Percentiles rank a stretch among this genome's conserved stretches.
phyloP scores from a whole-genome alignment of 2,329 filamentous ascomycete genomes.

The Ophiostoma montium region DNA sequence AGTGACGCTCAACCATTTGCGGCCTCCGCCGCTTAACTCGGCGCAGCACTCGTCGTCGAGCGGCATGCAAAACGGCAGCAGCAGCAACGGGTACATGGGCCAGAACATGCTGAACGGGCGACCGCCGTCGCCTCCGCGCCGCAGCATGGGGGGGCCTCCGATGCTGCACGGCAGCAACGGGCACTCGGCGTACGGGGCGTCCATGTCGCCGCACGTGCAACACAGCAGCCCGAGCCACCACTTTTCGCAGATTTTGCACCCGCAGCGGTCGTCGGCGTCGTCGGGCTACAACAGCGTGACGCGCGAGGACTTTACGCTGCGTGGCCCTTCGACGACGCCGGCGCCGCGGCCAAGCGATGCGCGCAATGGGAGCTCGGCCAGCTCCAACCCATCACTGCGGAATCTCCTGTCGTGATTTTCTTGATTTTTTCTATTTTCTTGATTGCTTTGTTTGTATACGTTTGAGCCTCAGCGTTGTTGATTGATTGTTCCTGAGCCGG shows the following conservation, averaged over 20 bases:
- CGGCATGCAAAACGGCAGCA: conserved; percentile 9
- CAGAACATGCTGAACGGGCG: conserved; percentile 25
- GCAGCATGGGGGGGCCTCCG: conserved; percentile 24
- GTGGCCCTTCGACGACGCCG: conserved; percentile 13
- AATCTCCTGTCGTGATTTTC: conserved; percentile 49
- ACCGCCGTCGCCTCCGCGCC: conserved; percentile 33
- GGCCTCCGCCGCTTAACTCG: conserved; percentile 8
- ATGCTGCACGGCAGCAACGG: conserved; percentile 16
- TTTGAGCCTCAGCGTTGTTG: background rate
- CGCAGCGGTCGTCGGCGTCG: conserved; percentile 19
- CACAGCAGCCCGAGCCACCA: conserved; percentile 25
- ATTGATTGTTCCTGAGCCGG: background rate
- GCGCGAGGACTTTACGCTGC: conserved; percentile 13
- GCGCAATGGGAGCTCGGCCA: conserved; percentile 49
- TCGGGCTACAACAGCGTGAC: conserved; percentile 11
- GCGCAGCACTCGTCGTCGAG: background rate
- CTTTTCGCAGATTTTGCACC: conserved; percentile 23
- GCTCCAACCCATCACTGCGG: conserved; percentile 60
- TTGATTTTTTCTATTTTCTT: background rate
- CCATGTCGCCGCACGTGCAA: conserved; percentile 20
- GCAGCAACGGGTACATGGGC: conserved; percentile 5
- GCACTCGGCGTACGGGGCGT: conserved; percentile 1
- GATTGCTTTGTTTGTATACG: background rate
- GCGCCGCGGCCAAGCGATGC: conserved; percentile 22
- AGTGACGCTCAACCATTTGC: conserved; percentile 13